Conservation (phyloP, 345 rosid genomes). For the Ceriops zippeliana region DNA sequence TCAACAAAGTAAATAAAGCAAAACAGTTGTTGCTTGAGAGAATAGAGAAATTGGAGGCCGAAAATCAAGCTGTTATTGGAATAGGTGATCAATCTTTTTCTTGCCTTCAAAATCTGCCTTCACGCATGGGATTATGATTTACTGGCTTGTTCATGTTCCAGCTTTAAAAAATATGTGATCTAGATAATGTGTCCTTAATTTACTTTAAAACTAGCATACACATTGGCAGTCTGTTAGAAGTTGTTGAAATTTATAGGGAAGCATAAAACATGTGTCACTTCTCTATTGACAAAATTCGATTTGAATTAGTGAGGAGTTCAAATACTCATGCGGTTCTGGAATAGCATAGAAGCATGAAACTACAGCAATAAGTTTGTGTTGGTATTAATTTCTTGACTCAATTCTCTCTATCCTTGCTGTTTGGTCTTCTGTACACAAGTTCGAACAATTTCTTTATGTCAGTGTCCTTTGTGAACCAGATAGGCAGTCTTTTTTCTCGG, state of each 20-base stretch:
- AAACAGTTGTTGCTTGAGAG: slow-evolving; percentile 47
- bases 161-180: no score
- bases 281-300: background rate
- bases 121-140: background rate
- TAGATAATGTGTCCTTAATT: no score
- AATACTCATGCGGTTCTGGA: background rate
- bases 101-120: slow-evolving; percentile 7
- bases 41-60: slow-evolving; percentile 44
- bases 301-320: background rate
- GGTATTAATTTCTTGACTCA: background rate
- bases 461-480: slow-evolving; percentile 39
- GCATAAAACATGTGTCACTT: background rate
- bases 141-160: no score
- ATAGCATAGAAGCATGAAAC: background rate
- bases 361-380: background rate
- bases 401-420: background rate
- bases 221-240: background rate
- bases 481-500: slow-evolving; percentile 48
- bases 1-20: slow-evolving; percentile 46
- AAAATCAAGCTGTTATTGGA: slow-evolving; percentile 28
- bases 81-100: slow-evolving; percentile 34
- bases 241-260: background rate
- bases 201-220: background rate
- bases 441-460: slow-evolving; percentile 6
- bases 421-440: background rate